phyloP scores from a whole-genome alignment of 1,139 yeast species.

The Hanseniaspora uvarum region DNA sequence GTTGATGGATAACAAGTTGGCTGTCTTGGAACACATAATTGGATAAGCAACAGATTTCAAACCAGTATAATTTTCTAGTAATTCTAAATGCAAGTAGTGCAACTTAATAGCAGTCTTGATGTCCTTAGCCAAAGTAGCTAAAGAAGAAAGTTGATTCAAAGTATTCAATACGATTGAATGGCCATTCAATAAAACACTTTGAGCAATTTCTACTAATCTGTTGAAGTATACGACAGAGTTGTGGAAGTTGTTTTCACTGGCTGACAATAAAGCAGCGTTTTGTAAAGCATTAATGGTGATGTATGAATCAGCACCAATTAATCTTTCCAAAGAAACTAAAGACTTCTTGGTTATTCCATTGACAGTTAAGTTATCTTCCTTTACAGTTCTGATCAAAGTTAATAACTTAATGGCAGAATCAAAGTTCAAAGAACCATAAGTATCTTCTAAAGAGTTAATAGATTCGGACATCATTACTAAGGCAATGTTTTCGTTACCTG shows the following conservation, averaged over 20 bases:
- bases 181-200: slow-evolving; percentile 41
- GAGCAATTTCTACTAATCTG: slow-evolving; percentile 53
- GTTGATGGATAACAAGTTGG: slow-evolving; percentile 47
- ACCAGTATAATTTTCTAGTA: slow-evolving; percentile 42
- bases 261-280: slow-evolving; percentile 67
- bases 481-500: slow-evolving; percentile 32
- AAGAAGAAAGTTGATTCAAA: slow-evolving; percentile 49
- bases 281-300: slow-evolving; percentile 64
- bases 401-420: slow-evolving; percentile 57
- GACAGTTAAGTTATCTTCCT: slow-evolving; percentile 48
- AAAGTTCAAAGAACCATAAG: slow-evolving; percentile 74
- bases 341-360: slow-evolving; percentile 63
- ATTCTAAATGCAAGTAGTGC: slow-evolving; percentile 37
- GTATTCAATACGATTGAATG: slow-evolving; percentile 67
- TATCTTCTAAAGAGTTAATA: slow-evolving; percentile 65
- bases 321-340: slow-evolving; percentile 64
- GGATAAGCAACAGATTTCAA: slow-evolving; percentile 54
- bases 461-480: slow-evolving; percentile 34
- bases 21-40: slow-evolving; percentile 46
- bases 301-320: slow-evolving; percentile 67
- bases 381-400: slow-evolving; percentile 53
- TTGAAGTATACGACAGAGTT: slow-evolving; percentile 56
- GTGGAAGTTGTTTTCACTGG: slow-evolving; percentile 46
- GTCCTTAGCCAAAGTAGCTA: slow-evolving; percentile 35
- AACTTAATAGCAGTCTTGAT: slow-evolving; percentile 21